phyloP scores from a whole-genome alignment of 2,329 filamentous ascomycete species.

The Chrysoporthe deuterocubensis region DNA sequence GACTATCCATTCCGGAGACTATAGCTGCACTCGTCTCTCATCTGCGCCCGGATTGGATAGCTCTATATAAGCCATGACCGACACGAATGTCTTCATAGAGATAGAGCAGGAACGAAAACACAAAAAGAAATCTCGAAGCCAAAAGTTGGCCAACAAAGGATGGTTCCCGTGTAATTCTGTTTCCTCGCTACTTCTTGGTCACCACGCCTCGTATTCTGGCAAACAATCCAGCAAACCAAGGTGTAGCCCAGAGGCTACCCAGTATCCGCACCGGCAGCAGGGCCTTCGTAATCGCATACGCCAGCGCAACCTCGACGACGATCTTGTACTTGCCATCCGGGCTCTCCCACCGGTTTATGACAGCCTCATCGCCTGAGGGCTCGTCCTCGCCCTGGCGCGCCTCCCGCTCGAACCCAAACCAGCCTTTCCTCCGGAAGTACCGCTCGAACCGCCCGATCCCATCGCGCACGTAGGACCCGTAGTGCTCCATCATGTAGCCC shows the following conservation, averaged over 20 bases:
- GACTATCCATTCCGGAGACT: background rate
- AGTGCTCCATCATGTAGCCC: constrained; percentile 53
- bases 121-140: background rate
- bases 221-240: constrained; percentile 81
- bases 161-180: no score
- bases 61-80: background rate
- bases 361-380: constrained; percentile 35
- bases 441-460: constrained; percentile 75
- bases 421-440: constrained; percentile 79
- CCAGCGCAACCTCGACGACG: constrained; percentile 76
- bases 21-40: background rate
- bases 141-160: background rate
- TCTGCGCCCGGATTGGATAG: background rate
- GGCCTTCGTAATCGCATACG: constrained; percentile 88
- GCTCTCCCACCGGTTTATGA: constrained; percentile 42
- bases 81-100: constrained; percentile 4
- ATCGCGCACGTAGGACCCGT: constrained; percentile 56
- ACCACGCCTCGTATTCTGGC: constrained; percentile 42
- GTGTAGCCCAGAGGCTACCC: constrained; percentile 84
- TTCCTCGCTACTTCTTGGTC: constrained; percentile 9
- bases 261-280: constrained; percentile 78
- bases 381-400: constrained; percentile 36
- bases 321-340: constrained; percentile 56
- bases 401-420: constrained; percentile 66
- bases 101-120: constrained; percentile 32